These are phyloP conservation scores for Lepidium didymum DNA, from an alignment of 345 rosid genomes.

Conservation along the genomic window DNA sequence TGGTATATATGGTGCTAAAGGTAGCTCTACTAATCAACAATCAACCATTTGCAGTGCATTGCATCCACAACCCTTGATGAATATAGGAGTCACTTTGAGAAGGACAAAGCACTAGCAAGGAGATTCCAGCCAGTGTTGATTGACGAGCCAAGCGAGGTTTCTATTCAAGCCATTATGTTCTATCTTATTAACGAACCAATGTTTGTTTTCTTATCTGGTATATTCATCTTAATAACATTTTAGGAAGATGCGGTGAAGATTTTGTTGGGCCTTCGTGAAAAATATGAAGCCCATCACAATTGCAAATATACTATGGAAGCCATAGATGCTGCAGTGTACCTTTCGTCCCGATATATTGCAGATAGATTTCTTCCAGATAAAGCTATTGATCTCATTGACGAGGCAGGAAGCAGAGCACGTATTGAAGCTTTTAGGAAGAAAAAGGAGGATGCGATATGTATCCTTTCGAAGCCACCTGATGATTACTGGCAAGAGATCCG, in stretches of 20 bases:
- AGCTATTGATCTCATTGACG: constrained; percentile 96
- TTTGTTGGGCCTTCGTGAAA: constrained; percentile 78
- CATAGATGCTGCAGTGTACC: constrained; percentile 81
- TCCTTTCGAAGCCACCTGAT: constrained; percentile 76
- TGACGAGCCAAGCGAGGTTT: constrained; percentile 89
- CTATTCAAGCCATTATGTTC: neutral
- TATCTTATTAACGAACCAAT: neutral
- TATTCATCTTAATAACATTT: constrained; percentile 8
- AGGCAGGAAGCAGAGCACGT: constrained; percentile 97
- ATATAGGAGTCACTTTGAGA: constrained; percentile 76
- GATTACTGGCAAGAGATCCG: constrained; percentile 98
- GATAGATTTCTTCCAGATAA: constrained; percentile 97
- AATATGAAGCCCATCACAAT: constrained; percentile 86
- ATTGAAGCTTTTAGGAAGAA: constrained; percentile 75
- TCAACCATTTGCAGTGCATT: constrained; percentile 65
- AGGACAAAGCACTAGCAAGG: constrained; percentile 91
- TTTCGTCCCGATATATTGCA: constrained; percentile 78
- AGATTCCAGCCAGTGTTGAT: constrained; percentile 91
- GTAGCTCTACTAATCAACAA: constrained; percentile 1
- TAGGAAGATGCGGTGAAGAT: constrained; percentile 92
- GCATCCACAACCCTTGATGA: constrained; percentile 93
- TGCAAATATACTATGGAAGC: constrained; percentile 82
- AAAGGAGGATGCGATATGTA: constrained; percentile 66
- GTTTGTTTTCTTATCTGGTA: constrained; percentile 17
- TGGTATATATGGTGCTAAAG: neutral